phyloP scores from a whole-genome alignment of 352 stramenopile genomes.

The Globisporangium camurandrum region DNA sequence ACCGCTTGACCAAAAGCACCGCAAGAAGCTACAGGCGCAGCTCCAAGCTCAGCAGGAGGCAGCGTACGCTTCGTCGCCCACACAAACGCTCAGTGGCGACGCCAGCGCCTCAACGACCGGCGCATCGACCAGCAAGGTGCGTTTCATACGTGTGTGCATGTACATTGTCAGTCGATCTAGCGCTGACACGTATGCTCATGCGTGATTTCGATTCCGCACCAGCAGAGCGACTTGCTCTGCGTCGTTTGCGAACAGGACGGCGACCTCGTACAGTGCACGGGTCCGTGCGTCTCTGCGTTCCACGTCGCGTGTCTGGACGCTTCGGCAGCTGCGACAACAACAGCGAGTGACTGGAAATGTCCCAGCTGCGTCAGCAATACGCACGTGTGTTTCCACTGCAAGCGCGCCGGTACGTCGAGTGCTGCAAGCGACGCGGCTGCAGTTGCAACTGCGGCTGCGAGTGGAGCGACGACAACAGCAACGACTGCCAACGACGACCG shows the following conservation, averaged over 20 bases:
- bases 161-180: no score
- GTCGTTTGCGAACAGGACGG: conserved; percentile 58
- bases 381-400: conserved; percentile 82
- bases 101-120: neutral
- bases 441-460: conserved; percentile 13
- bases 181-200: neutral
- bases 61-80: neutral
- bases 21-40: conserved; percentile 52
- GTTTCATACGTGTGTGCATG: neutral
- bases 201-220: neutral
- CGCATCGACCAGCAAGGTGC: neutral
- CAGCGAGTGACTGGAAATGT: conserved; percentile 39
- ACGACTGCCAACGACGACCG: conserved; percentile 1
- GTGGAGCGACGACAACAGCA: neutral
- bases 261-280: conserved; percentile 41
- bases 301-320: conserved; percentile 41
- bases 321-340: neutral
- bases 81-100: neutral
- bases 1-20: conserved; percentile 47
- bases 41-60: conserved; percentile 23
- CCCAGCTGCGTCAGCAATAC: conserved; percentile 39
- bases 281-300: conserved; percentile 70
- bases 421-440: no score
- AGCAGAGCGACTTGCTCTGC: conserved; percentile 57
- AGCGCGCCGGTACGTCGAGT: conserved; percentile 32